Evolutionary conservation across 108 stramenopile species (phyloP).

Genomic region (Stephanodiscus triporus): DNA sequence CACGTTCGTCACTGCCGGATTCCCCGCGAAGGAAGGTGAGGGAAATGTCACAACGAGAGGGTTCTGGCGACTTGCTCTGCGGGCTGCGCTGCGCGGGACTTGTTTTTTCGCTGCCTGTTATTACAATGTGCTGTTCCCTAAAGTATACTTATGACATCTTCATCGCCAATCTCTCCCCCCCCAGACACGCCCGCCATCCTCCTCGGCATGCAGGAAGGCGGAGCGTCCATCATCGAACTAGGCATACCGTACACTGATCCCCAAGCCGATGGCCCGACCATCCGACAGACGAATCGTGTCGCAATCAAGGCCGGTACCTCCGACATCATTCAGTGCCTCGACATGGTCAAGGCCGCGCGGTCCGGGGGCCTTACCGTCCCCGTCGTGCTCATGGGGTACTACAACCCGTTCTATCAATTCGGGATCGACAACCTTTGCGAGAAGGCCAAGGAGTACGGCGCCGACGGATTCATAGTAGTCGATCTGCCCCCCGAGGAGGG

Average conservation of each 20-base stretch:
- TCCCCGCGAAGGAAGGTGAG: slow-evolving; percentile 78
- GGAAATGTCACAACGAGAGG: background rate
- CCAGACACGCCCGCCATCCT: slow-evolving; percentile 93
- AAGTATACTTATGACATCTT: background rate
- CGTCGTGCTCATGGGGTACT: slow-evolving; percentile 99
- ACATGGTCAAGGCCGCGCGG: slow-evolving; percentile 87
- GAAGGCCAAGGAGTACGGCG: slow-evolving; percentile 81
- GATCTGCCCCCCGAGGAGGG: slow-evolving; percentile 97
- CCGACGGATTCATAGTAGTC: slow-evolving; percentile 98
- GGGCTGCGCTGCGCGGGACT: too few species aligned
- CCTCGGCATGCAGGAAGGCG: slow-evolving; percentile 95
- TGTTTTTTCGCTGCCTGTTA: too few species aligned
- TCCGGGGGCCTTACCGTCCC: slow-evolving; percentile 93
- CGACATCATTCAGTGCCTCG: slow-evolving; percentile 82
- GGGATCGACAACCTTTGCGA: slow-evolving; percentile 89
- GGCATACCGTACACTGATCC: slow-evolving; percentile 99
- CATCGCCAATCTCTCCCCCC: background rate
- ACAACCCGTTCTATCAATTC: slow-evolving; percentile 96
- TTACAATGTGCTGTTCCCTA: too few species aligned
- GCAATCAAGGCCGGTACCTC: slow-evolving; percentile 92
- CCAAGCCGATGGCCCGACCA: slow-evolving; percentile 98
- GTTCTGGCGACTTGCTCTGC: too few species aligned
- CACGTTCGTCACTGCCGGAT: slow-evolving; percentile 90
- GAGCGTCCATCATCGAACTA: slow-evolving; percentile 95
- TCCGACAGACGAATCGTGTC: slow-evolving; percentile 93